phyloP scores from a whole-genome alignment of 2,329 filamentous ascomycete species.

The Rutstroemia sp. region DNA sequence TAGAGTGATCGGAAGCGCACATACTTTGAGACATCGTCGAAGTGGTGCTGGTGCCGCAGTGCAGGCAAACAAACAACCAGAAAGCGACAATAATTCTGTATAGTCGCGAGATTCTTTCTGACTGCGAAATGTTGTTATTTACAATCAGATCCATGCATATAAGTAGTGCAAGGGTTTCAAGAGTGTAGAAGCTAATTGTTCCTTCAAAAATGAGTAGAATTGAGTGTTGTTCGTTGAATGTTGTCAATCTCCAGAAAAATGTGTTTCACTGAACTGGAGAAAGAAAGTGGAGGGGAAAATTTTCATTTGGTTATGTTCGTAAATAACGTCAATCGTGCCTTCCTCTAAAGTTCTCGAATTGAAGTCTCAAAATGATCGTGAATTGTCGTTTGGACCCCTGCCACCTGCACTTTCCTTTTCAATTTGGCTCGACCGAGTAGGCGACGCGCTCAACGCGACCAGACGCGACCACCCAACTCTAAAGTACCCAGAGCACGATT shows the following conservation, averaged over 20 bases:
- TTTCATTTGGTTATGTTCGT: too few relatives aligned
- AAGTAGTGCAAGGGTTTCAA: not conserved
- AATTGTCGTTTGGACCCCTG: too few relatives aligned
- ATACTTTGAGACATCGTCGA: constrained; percentile 9
- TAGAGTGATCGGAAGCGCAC: not conserved
- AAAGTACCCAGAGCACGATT: not conserved
- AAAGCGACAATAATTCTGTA: too few relatives aligned
- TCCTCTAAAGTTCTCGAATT: too few relatives aligned
- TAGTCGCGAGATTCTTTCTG: too few relatives aligned
- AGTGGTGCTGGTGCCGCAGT: not conserved
- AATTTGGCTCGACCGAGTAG: too few relatives aligned
- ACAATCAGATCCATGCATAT: not conserved
- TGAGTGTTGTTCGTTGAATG: not conserved
- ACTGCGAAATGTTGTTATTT: not conserved
- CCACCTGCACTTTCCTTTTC: too few relatives aligned
- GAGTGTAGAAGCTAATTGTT: too few relatives aligned
- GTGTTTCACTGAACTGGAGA: not conserved
- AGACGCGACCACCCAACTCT: not conserved
- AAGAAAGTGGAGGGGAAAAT: not conserved
- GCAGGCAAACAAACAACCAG: constrained; percentile 1
- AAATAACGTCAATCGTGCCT: too few relatives aligned
- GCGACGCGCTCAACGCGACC: too few relatives aligned
- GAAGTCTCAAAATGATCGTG: too few relatives aligned
- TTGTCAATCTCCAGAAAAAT: not conserved
- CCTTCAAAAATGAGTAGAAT: not conserved